Conservation (phyloP, 1,139 yeast species). For the Scheffersomyces quercinus region DNA sequence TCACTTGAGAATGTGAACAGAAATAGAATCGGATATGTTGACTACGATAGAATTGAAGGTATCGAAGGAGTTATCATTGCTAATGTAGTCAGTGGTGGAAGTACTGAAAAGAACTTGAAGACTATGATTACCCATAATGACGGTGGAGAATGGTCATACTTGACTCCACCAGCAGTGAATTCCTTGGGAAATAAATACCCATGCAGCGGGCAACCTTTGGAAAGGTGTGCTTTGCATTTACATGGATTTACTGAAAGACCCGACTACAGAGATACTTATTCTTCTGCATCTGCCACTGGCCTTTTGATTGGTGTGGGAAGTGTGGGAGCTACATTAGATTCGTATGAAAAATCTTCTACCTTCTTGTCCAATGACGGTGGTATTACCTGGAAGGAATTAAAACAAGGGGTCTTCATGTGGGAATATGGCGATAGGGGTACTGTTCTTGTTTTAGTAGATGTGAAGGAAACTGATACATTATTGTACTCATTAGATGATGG, state of each 20-base stretch:
- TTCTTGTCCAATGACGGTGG: constrained; percentile 89
- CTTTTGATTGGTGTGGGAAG: constrained; percentile 85
- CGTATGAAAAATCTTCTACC: constrained; percentile 59
- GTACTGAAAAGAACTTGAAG: constrained; percentile 54
- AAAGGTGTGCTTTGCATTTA: constrained; percentile 74
- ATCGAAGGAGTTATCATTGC: constrained; percentile 85
- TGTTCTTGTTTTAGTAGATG: constrained; percentile 69
- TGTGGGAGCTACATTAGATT: constrained; percentile 66
- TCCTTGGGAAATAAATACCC: constrained; percentile 57
- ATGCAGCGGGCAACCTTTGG: constrained; percentile 53
- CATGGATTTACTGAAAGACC: constrained; percentile 90
- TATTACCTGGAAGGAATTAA: constrained; percentile 77
- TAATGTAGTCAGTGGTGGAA: constrained; percentile 56
- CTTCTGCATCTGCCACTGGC: constrained; percentile 90
- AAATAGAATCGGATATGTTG: constrained; percentile 73
- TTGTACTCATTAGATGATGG: constrained; percentile 81
- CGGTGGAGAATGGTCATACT: constrained; percentile 82
- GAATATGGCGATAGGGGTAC: constrained; percentile 97
- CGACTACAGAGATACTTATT: constrained; percentile 80
- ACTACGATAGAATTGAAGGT: constrained; percentile 81
- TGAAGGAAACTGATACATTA: constrained; percentile 58
- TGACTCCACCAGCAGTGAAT: constrained; percentile 68
- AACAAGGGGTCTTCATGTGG: constrained; percentile 81
- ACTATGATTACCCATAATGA: constrained; percentile 85
- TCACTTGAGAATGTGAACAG: constrained; percentile 78